phyloP scores from a whole-genome alignment of 2,329 filamentous ascomycete species.

The Ceratocystis alfenasii region DNA sequence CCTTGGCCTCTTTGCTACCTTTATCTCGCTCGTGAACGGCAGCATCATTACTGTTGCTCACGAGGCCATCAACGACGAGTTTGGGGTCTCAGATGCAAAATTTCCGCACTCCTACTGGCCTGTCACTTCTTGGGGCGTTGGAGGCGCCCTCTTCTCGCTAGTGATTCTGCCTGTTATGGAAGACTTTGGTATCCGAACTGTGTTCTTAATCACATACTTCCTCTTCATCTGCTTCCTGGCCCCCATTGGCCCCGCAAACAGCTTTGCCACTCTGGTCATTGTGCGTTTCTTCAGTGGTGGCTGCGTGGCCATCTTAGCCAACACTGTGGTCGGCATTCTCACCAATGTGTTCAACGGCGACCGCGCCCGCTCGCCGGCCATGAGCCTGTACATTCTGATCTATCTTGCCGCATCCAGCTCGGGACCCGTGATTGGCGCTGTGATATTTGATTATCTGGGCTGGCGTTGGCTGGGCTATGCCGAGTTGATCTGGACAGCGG shows the following conservation, averaged over 20 bases:
- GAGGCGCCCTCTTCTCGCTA: conserved; percentile 33
- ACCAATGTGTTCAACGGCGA: conserved; percentile 27
- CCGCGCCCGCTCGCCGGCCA: conserved; percentile 25
- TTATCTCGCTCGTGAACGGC: conserved; percentile 22
- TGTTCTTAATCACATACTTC: conserved; percentile 26
- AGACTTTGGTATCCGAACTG: conserved; percentile 28
- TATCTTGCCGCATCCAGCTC: conserved; percentile 25
- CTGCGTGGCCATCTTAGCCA: conserved; percentile 26
- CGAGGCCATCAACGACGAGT: conserved; percentile 23
- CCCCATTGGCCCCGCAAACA: conserved; percentile 15
- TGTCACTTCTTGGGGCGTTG: conserved; percentile 27
- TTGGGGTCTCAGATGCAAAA: conserved; percentile 23
- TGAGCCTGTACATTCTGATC: conserved; percentile 24
- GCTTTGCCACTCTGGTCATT: conserved; percentile 22
- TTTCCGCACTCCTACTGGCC: conserved; percentile 22
- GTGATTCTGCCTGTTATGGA: conserved; percentile 34
- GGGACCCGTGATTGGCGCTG: conserved; percentile 28
- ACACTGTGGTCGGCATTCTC: conserved; percentile 26
- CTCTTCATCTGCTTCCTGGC: conserved; percentile 24
- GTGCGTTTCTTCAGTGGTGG: conserved; percentile 27
- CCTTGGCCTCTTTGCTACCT: conserved; percentile 29
- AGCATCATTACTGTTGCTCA: conserved; percentile 21
- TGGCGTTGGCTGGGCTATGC: conserved; percentile 31
- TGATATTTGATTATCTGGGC: conserved; percentile 26
- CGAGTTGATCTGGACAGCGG: conserved; percentile 34